Percentiles rank a stretch among this genome's conserved stretches.
These are phyloP conservation scores for Mucor irregularis DNA, from an alignment of 371 early-diverging fungal species.

Conservation along the genomic window DNA sequence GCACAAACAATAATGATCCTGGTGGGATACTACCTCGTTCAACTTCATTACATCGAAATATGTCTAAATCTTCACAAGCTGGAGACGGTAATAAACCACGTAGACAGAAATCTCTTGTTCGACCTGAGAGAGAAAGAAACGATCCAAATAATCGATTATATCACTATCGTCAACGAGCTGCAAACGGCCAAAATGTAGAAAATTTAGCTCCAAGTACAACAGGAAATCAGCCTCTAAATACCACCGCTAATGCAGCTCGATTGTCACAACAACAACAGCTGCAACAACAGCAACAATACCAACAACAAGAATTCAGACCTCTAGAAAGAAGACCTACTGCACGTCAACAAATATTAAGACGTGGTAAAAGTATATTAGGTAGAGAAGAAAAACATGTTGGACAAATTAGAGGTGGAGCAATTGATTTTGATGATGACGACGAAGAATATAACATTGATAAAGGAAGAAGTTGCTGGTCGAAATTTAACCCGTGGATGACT, in stretches of 20 bases:
- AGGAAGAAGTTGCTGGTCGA: conserved; percentile 4
- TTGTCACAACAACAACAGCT: neutral
- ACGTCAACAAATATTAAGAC: conserved; percentile 24
- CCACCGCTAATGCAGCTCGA: neutral
- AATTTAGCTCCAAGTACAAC: conserved; percentile 33
- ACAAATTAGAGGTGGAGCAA: neutral
- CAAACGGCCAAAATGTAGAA: conserved; percentile 28
- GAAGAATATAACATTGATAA: neutral
- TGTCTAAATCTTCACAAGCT: conserved; percentile 13
- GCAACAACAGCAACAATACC: neutral
- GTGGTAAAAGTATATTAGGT: conserved; percentile 48
- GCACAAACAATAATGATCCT: too few relatives aligned
- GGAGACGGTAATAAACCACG: conserved; percentile 3
- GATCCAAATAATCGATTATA: conserved; percentile 56
- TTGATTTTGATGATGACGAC: conserved; percentile 2
- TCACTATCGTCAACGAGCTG: conserved; percentile 53
- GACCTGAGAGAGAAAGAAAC: conserved; percentile 69
- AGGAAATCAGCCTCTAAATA: conserved; percentile 30
- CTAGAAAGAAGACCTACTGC: conserved; percentile 24
- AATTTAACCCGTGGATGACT: conserved; percentile 42
- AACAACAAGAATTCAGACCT: neutral
- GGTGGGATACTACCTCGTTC: neutral
- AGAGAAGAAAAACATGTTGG: conserved; percentile 37
- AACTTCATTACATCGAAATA: conserved; percentile 16
- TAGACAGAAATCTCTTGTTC: conserved; percentile 66